Evolutionary conservation across 768 basidiomycete species (phyloP).

Genomic region (Saitozyma podzolica): DNA sequence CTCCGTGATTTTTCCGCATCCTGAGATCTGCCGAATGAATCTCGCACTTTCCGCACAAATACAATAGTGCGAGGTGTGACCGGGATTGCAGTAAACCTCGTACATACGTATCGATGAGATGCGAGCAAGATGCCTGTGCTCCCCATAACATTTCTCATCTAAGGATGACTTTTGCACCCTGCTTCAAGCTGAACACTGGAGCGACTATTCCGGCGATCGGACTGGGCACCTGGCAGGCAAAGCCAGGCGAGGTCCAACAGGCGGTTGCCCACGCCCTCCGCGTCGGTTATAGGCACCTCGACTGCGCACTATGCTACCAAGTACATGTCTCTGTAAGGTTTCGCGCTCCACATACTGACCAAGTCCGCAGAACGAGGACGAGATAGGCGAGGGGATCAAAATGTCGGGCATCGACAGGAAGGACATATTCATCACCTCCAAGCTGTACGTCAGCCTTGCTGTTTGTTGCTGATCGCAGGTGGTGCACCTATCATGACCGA

Average conservation of each 20-base stretch:
- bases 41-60: too few relatives aligned
- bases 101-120: too few relatives aligned
- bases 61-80: too few relatives aligned
- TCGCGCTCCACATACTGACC: not conserved
- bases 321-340: conserved; percentile 3
- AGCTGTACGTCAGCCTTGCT: conserved; percentile 21
- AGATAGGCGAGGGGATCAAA: conserved; percentile 42
- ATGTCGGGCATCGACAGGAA: conserved; percentile 28
- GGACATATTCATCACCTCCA: conserved; percentile 31
- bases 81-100: too few relatives aligned
- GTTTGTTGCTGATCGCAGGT: conserved; percentile 16
- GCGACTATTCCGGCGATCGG: conserved; percentile 71
- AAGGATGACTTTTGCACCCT: too few relatives aligned
- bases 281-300: conserved; percentile 79
- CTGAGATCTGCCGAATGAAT: too few relatives aligned
- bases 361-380: conserved; percentile 63
- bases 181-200: conserved; percentile 55
- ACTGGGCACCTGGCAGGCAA: conserved; percentile 70
- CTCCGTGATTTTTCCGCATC: too few relatives aligned
- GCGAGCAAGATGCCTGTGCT: too few relatives aligned
- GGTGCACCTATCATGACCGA: conserved; percentile 60
- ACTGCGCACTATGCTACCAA: conserved; percentile 71
- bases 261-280: conserved; percentile 60
- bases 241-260: conserved; percentile 65
- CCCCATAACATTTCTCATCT: too few relatives aligned